These are phyloP conservation scores for Scutellaria galericulata DNA, from an alignment of 257 asterid genomes.

Conservation along the genomic window DNA sequence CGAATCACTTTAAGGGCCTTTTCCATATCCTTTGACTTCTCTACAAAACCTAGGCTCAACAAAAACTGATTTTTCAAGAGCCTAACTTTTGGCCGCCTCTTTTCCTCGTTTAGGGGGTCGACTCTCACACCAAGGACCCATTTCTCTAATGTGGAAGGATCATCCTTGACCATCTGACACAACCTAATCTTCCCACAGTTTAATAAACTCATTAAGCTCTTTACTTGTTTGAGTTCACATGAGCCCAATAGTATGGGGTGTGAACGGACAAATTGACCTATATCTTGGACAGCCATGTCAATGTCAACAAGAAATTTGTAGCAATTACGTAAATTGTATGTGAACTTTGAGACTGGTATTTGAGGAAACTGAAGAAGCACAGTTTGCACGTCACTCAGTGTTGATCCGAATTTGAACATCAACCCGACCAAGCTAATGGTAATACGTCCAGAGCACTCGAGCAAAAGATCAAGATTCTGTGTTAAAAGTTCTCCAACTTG, in stretches of 20 bases:
- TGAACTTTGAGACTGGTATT: conserved; percentile 45
- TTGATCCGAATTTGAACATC: conserved; percentile 62
- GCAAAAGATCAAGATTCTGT: conserved; percentile 53
- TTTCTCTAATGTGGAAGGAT: conserved; percentile 57
- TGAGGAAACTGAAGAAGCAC: conserved; percentile 55
- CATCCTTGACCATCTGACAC: conserved; percentile 56
- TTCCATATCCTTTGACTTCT: conserved; percentile 63
- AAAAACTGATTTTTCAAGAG: conserved; percentile 60
- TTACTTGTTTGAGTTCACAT: conserved; percentile 52
- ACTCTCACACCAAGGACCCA: conserved; percentile 59
- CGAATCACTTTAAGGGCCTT: conserved; percentile 56
- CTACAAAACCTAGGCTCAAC: conserved; percentile 58
- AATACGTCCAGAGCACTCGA: conserved; percentile 54
- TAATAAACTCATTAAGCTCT: conserved; percentile 42
- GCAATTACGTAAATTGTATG: conserved; percentile 47
- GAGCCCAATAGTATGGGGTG: conserved; percentile 58
- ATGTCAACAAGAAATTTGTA: conserved; percentile 57
- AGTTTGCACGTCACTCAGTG: conserved; percentile 36
- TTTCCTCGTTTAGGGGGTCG: conserved; percentile 32
- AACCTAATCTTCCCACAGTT: conserved; percentile 50
- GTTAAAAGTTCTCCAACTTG: conserved; percentile 44
- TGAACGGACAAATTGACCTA: conserved; percentile 46
- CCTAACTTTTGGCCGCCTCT: conserved; percentile 39
- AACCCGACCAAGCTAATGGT: conserved; percentile 52
- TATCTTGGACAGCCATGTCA: conserved; percentile 55